Evolutionary conservation across 768 basidiomycete genomes (phyloP), one percentile per base, ranked within the genome.

Genomic region (Suillus tomentosus): DNA sequence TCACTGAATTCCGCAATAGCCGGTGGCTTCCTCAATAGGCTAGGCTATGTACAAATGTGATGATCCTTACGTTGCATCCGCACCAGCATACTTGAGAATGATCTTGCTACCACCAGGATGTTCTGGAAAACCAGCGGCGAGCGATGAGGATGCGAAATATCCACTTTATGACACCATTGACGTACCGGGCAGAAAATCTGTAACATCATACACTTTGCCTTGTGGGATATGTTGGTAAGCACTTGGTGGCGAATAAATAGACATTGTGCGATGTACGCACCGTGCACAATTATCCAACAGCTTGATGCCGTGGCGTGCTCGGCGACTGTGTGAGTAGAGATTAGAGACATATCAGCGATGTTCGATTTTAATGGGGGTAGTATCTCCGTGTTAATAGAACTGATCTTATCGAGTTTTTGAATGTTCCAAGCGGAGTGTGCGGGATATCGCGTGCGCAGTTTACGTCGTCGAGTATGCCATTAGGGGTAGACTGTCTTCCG

Each of bases 271-370:
- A 61, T 53, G 19, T 34, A 70, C 79, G 47, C 66, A 89, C 91
- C 90, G 68, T 94, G 91, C 1, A 95, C 89, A 63, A 95, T 92
- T 64, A 94, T 92, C 90, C 90, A 91, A 68, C 89, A 89, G 66
- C 84, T 86, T 62, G 89, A 84, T 24, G 88, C 77, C 47, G 74
- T 79, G 67, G 83, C 85, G 69, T 88, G 87, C 66, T 79, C 64
- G 6, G 86, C 83, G 37, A 88, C 84, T 3, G 56, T 42, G 17
- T 42, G 56, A 42, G 56, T 9, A 19, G 56, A 40, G 27, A 73
- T 69, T 22, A 64, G 63, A 31, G 70, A 68, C 72, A 73, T 71
- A 3, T 59, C 13, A 14, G 48, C 5, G 22, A 17, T 9, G 50
- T n/a, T 40, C 22, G 36, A 54, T 40, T 34, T 31, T 39, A 14